Base-by-base conservation (phyloP, 805 yeast genomes). In the Nakazawaea sp. region DNA sequence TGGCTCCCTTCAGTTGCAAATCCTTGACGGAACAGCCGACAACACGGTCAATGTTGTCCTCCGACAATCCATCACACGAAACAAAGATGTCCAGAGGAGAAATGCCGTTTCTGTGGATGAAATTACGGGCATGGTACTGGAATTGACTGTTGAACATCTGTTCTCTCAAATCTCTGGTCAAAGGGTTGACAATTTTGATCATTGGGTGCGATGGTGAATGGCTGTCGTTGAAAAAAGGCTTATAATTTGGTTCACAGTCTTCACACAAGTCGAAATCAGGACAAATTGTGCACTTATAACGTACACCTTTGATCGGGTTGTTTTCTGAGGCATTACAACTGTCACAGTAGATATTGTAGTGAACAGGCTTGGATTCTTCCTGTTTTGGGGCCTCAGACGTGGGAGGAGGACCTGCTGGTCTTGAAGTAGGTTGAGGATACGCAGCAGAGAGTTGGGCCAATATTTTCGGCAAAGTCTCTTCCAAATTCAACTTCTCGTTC, bases 241-340 rank as follows among this genome's bases (percentile, higher is more conserved):
- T n/a, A n/a, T n/a, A n/a, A n/a, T n/a, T n/a, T n/a, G 45, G 35
- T 41, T 67, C 70, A 47, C 73, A 67, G 6, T 45, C 30, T 33
- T 63, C 62, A 48, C 82, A 75, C 36, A 75, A 51, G 48, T 76
- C 81, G 48, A 59, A 72, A 48, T 76, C 72, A 3, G 50, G 49
- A 47, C 82, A 75, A 21, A 72, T 66, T 18, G 66, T 44, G 51
- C 82, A 75, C 30, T 65, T 62, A 47, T 62, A 75, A 34, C 82
- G 61, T 5, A 52, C 43, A 6, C 81, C 81, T 17, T 35, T 43
- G 30, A 71, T 56, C 3, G 74, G 70, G 17, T 6, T 5, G 11
- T 27, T 17, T 15, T 16, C 18, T 36, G 30, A 6, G 30, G 32
- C 26, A 31, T 51, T 48, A 39, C 65, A 61, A 13, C 53, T 52